phyloP scores from a whole-genome alignment of 495 filamentous ascomycete genomes.

The Antarctomyces pellizariae region DNA sequence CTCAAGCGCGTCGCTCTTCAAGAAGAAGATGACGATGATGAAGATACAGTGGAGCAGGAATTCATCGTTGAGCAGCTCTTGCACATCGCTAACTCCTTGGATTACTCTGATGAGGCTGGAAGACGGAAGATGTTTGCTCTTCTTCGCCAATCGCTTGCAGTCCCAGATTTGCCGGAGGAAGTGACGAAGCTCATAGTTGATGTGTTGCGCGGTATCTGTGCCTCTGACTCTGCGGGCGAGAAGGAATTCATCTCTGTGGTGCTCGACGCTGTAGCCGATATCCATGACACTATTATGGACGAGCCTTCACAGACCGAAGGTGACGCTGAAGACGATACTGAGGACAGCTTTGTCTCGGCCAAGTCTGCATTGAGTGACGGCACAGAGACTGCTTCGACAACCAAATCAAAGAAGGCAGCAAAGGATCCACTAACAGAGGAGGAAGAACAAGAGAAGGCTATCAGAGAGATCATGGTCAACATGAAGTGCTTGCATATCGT shows the following conservation, averaged over 20 bases:
- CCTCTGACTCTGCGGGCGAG: slow-evolving; percentile 54
- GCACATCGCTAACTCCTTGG: slow-evolving; percentile 71
- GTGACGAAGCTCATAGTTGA: slow-evolving; percentile 74
- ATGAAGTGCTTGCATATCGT: slow-evolving; percentile 97
- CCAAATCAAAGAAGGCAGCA: slow-evolving; percentile 16
- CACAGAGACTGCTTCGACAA: slow-evolving; percentile 27
- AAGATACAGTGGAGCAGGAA: slow-evolving; percentile 64
- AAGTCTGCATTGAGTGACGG: slow-evolving; percentile 55
- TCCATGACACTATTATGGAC: slow-evolving; percentile 70
- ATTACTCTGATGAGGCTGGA: slow-evolving; percentile 90
- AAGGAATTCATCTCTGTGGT: slow-evolving; percentile 84
- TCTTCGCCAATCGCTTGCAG: slow-evolving; percentile 59
- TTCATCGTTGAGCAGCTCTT: slow-evolving; percentile 91
- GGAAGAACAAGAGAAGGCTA: slow-evolving; percentile 54
- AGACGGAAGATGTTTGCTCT: slow-evolving; percentile 85
- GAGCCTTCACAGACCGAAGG: slow-evolving; percentile 25
- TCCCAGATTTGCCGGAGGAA: slow-evolving; percentile 76
- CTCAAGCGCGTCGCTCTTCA: slow-evolving; percentile 28
- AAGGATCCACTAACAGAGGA: slow-evolving; percentile 35
- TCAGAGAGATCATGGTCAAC: slow-evolving; percentile 83
- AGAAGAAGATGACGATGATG: slow-evolving; percentile 34
- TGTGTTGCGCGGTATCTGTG: slow-evolving; percentile 58
- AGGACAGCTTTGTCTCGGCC: slow-evolving; percentile 84
- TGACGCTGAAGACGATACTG: slow-evolving; percentile 26
- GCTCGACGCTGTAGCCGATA: slow-evolving; percentile 81